Percentiles rank a stretch among this genome's conserved stretches.
Conservation (phyloP, 331 rosid species). For the Pyrus hybrid region DNA sequence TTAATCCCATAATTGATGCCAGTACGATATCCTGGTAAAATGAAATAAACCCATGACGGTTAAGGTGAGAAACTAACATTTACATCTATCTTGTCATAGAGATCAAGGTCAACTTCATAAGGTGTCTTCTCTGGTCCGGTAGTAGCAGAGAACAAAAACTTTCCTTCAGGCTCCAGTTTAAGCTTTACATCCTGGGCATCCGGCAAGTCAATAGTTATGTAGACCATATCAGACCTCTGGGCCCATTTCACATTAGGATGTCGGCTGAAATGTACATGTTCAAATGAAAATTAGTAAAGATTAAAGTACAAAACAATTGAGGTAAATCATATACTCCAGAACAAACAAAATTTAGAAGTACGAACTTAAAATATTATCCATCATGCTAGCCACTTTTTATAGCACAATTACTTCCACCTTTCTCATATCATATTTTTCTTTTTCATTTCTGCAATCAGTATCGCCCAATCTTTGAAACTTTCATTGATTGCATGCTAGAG, state of each 20-base stretch:
- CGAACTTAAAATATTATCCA: not conserved
- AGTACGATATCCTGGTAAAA: not conserved
- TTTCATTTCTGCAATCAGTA: not conserved
- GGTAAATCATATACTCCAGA: not conserved
- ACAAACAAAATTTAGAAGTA: not conserved
- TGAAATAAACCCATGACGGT: not conserved
- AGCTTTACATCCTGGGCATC: conserved; percentile 67
- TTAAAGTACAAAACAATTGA: not conserved
- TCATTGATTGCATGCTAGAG: not conserved
- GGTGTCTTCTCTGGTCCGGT: conserved; percentile 36
- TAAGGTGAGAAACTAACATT: conserved; percentile 15
- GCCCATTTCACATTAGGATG: conserved; percentile 22
- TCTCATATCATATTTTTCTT: no score
- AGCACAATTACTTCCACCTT: not conserved
- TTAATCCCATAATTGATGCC: not conserved
- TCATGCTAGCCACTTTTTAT: not conserved
- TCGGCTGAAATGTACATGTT: conserved; percentile 1
- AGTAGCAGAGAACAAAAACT: conserved; percentile 52
- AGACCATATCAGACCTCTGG: conserved; percentile 18
- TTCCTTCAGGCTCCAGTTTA: conserved; percentile 63
- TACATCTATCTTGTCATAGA: conserved; percentile 48
- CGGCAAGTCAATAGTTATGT: conserved; percentile 52
- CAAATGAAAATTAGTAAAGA: not conserved
- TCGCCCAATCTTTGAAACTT: not conserved
- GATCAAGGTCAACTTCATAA: conserved; percentile 51